These are phyloP conservation scores for Penicillium palitans DNA, from an alignment of 2,329 filamentous ascomycete species.

Conservation along the genomic window DNA sequence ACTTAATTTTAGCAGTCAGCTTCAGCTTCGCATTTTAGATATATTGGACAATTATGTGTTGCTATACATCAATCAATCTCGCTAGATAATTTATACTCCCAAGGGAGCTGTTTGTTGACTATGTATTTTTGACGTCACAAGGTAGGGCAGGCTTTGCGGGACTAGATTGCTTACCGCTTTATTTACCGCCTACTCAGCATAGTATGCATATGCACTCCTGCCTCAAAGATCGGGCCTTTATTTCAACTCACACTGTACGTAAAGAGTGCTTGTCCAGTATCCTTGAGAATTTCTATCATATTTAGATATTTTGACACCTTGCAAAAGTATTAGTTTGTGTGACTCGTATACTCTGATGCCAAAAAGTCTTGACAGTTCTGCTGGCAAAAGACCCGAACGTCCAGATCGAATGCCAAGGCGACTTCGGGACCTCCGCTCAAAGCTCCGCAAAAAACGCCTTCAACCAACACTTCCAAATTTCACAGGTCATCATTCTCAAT, in stretches of 20 bases:
- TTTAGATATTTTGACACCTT: no score
- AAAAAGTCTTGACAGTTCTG: not conserved
- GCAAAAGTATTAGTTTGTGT: not conserved
- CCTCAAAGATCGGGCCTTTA: not conserved
- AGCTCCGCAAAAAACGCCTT: constrained; percentile 20
- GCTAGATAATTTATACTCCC: not conserved
- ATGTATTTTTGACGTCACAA: constrained; percentile 27
- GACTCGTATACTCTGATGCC: not conserved
- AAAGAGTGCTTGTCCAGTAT: not conserved
- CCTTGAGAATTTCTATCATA: not conserved
- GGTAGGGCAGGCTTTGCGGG: not conserved
- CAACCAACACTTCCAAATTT: not conserved
- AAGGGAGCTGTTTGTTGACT: constrained; percentile 9
- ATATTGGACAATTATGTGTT: not conserved
- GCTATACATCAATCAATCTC: not conserved
- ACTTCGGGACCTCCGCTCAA: constrained; percentile 24
- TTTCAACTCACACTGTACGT: not conserved
- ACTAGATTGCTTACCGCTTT: not conserved
- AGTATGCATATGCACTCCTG: not conserved
- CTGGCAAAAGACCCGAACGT: not conserved
- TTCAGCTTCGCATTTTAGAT: not conserved
- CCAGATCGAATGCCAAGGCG: constrained; percentile 20
- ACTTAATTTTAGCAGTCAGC: not conserved
- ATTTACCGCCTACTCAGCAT: not conserved
- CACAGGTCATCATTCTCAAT: constrained; percentile 38